Percentiles rank a stretch among this genome's conserved stretches.
Evolutionary conservation across 2,329 filamentous ascomycete species (phyloP).

Genomic region (Escovopsis sp.): DNA sequence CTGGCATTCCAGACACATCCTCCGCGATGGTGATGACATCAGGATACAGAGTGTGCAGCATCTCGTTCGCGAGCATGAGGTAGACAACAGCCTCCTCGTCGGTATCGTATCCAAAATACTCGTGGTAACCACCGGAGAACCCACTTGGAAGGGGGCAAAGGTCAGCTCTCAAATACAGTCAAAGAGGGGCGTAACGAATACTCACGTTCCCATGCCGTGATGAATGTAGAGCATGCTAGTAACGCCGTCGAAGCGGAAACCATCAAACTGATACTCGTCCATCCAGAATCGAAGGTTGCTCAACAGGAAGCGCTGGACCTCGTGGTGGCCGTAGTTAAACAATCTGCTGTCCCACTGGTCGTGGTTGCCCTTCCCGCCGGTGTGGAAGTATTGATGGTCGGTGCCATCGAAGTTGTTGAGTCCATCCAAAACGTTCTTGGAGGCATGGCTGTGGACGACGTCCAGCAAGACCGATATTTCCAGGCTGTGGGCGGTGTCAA

Average conservation of each 20-base stretch:
- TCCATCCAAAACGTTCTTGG: slow-evolving; percentile 91
- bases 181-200: slow-evolving; percentile 6
- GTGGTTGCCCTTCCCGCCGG: slow-evolving; percentile 68
- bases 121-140: slow-evolving; percentile 94
- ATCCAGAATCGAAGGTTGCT: slow-evolving; percentile 98
- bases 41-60: slow-evolving; percentile 84
- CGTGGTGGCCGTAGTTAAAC: slow-evolving; percentile 93
- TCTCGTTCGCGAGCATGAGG: slow-evolving; percentile 89
- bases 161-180: neutral
- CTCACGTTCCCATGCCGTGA: slow-evolving; percentile 92
- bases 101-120: slow-evolving; percentile 82
- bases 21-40: slow-evolving; percentile 84
- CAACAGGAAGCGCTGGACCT: slow-evolving; percentile 87
- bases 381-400: slow-evolving; percentile 93
- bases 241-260: slow-evolving; percentile 94
- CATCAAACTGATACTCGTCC: slow-evolving; percentile 94
- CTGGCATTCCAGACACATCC: slow-evolving; percentile 97
- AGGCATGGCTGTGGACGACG: slow-evolving; percentile 94
- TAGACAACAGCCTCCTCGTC: slow-evolving; percentile 93
- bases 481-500: slow-evolving; percentile 85
- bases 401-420: slow-evolving; percentile 92
- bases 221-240: slow-evolving; percentile 96
- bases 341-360: slow-evolving; percentile 92
- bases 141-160: slow-evolving; percentile 39
- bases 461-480: slow-evolving; percentile 86